Base-by-base conservation (phyloP, 768 basidiomycete genomes). In the Amanita phalloides region DNA sequence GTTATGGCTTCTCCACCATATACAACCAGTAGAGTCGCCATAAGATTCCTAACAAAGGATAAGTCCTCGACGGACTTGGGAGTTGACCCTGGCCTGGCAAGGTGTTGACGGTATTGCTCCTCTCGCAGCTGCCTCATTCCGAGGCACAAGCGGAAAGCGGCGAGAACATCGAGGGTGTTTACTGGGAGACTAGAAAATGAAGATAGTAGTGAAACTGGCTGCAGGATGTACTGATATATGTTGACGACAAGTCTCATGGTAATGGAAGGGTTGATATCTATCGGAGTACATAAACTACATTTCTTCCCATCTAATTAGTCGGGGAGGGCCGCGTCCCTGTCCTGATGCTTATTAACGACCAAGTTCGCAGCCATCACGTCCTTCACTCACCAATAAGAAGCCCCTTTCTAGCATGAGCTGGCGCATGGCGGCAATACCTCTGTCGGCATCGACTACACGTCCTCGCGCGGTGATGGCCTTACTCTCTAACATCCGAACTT, bases 1-100 rank as follows among this genome's bases (percentile, higher is more conserved):
- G 73, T 72, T 45, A 86, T 67, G 2, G 79, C 79, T 64, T 90
- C 85, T n/a, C 88, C 88, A 7, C 86, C 87, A 59, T 81, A 89
- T 1, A 89, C 86, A 26, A 90, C 80, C 11, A 79, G 66, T 30
- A 86, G 66, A 2, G 81, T 81, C 0, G 83, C 73, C 4, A 73
- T 62, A 14, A 76, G 62, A 56, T 78, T 79, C 58, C 79, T 76
- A 33, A 74, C 70, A 55, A 85, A 81, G 3, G 84, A 82, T 13
- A 67, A 68, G 37, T 69, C 63, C 57, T 82, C 83, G 8, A 73
- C 51, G 3, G 62, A 63, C 6, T 60, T 55, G 17, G 59, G 63
- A 42, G 20, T 42, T 20, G 41, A 42, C 41, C 66, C 67, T 54
- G 73, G 71, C 44, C 62, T 69, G 10, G 66, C 62, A 41, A 71